These are phyloP conservation scores for Corchorus capsularis DNA, from an alignment of 345 rosid genomes.

Conservation along the genomic window DNA sequence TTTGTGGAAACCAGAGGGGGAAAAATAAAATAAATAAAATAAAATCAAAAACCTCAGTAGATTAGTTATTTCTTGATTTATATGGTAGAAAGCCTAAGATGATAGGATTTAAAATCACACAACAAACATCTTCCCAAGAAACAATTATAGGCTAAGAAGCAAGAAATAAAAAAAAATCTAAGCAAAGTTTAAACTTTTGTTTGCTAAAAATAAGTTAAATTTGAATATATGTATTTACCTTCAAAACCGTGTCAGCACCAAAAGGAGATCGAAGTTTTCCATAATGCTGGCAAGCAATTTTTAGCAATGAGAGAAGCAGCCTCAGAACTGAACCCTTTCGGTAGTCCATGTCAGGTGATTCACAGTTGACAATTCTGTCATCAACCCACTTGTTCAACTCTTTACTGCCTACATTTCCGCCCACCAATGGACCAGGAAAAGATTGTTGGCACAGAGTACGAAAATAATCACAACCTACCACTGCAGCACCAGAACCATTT, in stretches of 20 bases:
- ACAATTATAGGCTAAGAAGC: background rate
- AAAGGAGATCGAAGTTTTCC: constrained; percentile 97
- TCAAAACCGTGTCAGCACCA: constrained; percentile 60
- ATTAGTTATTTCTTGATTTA: background rate
- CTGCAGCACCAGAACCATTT: constrained; percentile 41
- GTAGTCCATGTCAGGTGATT: constrained; percentile 57
- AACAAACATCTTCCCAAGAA: background rate
- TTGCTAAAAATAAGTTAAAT: background rate
- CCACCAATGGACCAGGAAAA: constrained; percentile 93
- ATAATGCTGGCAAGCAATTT: constrained; percentile 88
- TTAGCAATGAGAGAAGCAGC: constrained; percentile 85
- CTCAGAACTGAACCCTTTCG: constrained; percentile 58
- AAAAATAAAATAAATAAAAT: no score
- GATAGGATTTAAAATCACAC: background rate
- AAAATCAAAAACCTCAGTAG: background rate
- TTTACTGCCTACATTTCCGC: constrained; percentile 86
- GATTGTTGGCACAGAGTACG: constrained; percentile 70
- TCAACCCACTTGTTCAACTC: constrained; percentile 96
- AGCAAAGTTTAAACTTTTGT: background rate
- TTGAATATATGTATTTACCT: constrained; percentile 43
- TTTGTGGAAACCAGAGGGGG: background rate
- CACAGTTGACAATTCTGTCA: constrained; percentile 70
- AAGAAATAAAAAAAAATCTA: background rate
- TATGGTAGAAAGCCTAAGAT: background rate
- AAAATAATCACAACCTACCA: constrained; percentile 56